phyloP scores from a whole-genome alignment of 164 flowering plant species.

The Pachysandra terminalis region DNA sequence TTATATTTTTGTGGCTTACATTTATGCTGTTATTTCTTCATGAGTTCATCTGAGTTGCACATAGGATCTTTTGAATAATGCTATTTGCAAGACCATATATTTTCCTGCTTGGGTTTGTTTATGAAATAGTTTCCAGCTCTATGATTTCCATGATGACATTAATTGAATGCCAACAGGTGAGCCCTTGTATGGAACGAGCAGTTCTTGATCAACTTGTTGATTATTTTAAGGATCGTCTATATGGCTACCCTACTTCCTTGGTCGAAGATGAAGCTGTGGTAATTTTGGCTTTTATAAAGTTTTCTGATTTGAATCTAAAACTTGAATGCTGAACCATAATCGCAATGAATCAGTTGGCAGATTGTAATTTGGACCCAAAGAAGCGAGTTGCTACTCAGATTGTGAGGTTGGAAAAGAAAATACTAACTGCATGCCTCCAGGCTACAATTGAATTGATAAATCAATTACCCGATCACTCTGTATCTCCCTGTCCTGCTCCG shows the following conservation, averaged over 20 bases:
- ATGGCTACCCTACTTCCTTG: constrained; percentile 79
- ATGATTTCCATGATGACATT: not conserved
- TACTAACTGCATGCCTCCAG: constrained; percentile 69
- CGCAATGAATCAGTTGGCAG: constrained; percentile 60
- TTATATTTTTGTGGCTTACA: not conserved
- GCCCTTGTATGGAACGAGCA: constrained; percentile 93
- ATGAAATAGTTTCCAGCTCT: not conserved
- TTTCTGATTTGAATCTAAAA: not conserved
- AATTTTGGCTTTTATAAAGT: constrained; percentile 6
- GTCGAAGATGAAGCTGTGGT: constrained; percentile 80
- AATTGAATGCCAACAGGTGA: constrained; percentile 52
- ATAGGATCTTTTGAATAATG: not conserved
- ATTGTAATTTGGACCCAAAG: constrained; percentile 54
- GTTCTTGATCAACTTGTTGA: constrained; percentile 81
- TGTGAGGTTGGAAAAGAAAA: constrained; percentile 84
- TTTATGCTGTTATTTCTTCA: too few relatives aligned
- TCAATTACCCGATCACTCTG: constrained; percentile 71
- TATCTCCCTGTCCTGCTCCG: constrained; percentile 97
- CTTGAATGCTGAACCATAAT: constrained; percentile 5
- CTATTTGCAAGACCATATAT: not conserved
- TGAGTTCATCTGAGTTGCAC: too few relatives aligned
- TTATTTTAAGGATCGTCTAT: constrained; percentile 64
- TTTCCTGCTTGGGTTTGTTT: not conserved
- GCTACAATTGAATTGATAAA: constrained; percentile 59
- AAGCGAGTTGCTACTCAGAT: constrained; percentile 92